Evolutionary conservation across 495 filamentous ascomycete genomes (phyloP).

Genomic region (Penicillium diatomitis): DNA sequence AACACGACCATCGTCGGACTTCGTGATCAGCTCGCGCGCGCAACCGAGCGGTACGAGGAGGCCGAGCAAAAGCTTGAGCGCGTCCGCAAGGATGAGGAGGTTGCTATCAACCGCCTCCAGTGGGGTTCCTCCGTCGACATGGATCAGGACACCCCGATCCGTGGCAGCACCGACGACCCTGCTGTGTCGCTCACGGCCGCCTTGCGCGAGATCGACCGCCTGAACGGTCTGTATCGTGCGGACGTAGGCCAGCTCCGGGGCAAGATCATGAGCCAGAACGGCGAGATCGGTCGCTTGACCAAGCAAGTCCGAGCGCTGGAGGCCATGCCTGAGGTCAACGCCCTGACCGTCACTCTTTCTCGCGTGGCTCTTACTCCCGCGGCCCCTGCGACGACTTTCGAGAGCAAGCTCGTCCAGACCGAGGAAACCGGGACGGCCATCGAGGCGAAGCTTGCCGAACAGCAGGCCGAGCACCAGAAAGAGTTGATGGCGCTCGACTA

Average conservation of each 20-base stretch:
- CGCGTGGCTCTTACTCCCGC: too few species aligned
- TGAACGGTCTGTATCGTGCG: not conserved
- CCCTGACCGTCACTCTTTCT: too few species aligned
- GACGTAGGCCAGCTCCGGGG: not conserved
- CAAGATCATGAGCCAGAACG: not conserved
- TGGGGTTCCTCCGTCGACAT: not conserved
- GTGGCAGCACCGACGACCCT: not conserved
- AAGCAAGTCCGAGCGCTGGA: too few species aligned
- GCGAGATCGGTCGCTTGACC: not conserved
- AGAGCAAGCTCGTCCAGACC: too few species aligned
- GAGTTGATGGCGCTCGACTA: too few species aligned
- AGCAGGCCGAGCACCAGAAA: too few species aligned
- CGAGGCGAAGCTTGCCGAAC: too few species aligned
- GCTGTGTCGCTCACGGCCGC: not conserved
- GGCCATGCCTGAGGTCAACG: too few species aligned
- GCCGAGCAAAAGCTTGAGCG: not conserved
- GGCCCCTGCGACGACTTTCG: too few species aligned
- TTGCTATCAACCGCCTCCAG: not conserved
- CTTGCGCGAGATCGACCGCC: not conserved
- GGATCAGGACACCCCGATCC: not conserved
- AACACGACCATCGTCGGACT: not conserved
- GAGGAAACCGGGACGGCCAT: too few species aligned
- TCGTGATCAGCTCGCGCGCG: not conserved
- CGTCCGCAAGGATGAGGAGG: not conserved
- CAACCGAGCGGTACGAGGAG: not conserved